A percentile compares a stretch with the other conserved stretches of the same genome.
These are phyloP conservation scores for Excoecaria agallocha DNA, from an alignment of 345 rosid genomes.

Conservation along the genomic window DNA sequence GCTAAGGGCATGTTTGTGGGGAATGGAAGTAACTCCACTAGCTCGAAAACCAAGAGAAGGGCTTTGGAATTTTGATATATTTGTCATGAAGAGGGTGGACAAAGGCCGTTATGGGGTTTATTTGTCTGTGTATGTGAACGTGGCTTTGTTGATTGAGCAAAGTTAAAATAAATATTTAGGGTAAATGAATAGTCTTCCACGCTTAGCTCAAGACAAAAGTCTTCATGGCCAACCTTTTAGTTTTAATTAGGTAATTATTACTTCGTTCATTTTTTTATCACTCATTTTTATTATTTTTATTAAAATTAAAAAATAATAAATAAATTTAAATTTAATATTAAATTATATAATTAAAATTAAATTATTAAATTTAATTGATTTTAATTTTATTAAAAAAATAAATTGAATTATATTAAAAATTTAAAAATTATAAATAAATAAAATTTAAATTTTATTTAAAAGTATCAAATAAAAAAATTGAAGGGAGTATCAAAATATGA, in stretches of 20 bases:
- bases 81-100: constrained; percentile 23
- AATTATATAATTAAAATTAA: too few species aligned
- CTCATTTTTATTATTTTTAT: too few species aligned
- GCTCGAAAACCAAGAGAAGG: constrained; percentile 60
- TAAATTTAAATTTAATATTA: too few species aligned
- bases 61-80: constrained; percentile 45
- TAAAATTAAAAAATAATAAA: too few species aligned
- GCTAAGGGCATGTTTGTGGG: constrained; percentile 61
- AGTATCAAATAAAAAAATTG: too few species aligned
- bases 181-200: not conserved
- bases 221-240: constrained; percentile 40
- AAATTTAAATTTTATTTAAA: too few species aligned
- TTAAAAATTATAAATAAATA: too few species aligned
- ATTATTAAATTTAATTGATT: too few species aligned
- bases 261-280: too few species aligned
- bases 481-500: too few species aligned
- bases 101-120: constrained; percentile 37
- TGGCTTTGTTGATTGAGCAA: constrained; percentile 17
- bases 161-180: not conserved
- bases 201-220: constrained; percentile 38
- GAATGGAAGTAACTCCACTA: constrained; percentile 55
- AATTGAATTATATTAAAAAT: too few species aligned
- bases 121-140: constrained; percentile 38
- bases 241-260: constrained; percentile 46
- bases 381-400: too few species aligned